Conservation (phyloP, 345 rosid genomes). For the Theobroma cacao region DNA sequence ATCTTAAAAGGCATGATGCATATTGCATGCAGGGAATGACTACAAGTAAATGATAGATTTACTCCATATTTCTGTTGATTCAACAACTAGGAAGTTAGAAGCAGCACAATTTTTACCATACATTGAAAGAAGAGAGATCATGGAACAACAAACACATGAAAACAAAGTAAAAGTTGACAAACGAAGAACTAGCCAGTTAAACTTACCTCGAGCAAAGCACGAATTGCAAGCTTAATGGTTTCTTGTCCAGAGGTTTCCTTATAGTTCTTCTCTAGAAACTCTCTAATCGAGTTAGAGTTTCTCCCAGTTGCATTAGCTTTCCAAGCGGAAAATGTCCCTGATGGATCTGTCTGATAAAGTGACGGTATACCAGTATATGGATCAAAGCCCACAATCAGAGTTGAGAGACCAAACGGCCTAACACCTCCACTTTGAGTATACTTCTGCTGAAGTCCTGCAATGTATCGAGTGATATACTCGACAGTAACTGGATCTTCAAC, state of each 20-base stretch:
- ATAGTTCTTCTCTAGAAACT: slow-evolving; percentile 70
- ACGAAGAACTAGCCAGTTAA: not conserved
- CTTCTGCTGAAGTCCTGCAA: slow-evolving; percentile 79
- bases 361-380: slow-evolving; percentile 53
- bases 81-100: not conserved
- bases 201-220: slow-evolving; percentile 73
- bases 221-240: slow-evolving; percentile 71
- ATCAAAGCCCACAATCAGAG: slow-evolving; percentile 63
- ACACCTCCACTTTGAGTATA: slow-evolving; percentile 82
- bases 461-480: slow-evolving; percentile 69
- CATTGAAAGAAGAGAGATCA: not conserved
- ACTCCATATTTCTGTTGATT: not conserved
- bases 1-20: not conserved
- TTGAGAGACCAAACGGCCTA: slow-evolving; percentile 59
- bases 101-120: not conserved
- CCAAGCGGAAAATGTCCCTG: slow-evolving; percentile 80
- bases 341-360: slow-evolving; percentile 77
- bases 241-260: slow-evolving; percentile 75
- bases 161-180: not conserved
- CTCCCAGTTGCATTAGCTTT: slow-evolving; percentile 81
- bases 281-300: slow-evolving; percentile 68
- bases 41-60: not conserved
- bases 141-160: slow-evolving; percentile 13
- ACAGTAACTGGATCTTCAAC: slow-evolving; percentile 79
- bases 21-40: not conserved